phyloP scores from a whole-genome alignment of 1,284 basidiomycete genomes.

The Tilletia indica region DNA sequence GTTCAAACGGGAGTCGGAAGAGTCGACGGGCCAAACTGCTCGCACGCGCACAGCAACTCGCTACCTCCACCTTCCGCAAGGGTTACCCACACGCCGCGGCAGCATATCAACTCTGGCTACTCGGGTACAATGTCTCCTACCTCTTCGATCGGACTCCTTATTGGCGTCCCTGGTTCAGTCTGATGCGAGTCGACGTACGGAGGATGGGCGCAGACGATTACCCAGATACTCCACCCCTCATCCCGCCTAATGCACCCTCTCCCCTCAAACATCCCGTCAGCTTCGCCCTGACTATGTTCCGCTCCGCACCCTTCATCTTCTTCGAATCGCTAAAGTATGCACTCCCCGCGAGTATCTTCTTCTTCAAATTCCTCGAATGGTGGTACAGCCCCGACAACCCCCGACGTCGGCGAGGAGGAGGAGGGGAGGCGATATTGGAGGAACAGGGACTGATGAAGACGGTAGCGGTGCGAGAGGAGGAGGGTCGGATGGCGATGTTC shows the following conservation, averaged over 20 bases:
- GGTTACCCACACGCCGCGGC: constrained; percentile 80
- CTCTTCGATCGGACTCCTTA: constrained; percentile 82
- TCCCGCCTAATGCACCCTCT: constrained; percentile 35
- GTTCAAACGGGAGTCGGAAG: too few species aligned
- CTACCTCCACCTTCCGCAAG: constrained; percentile 62
- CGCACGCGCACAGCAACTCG: constrained; percentile 27
- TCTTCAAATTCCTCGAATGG: constrained; percentile 97
- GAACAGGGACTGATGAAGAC: constrained; percentile 21
- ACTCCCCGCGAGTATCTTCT: constrained; percentile 88
- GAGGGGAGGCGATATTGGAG: constrained; percentile 62
- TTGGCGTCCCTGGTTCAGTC: constrained; percentile 86
- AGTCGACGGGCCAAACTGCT: constrained; percentile 3
- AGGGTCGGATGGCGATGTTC: not conserved
- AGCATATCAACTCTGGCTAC: constrained; percentile 74
- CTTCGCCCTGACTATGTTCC: constrained; percentile 28
- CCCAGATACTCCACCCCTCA: constrained; percentile 20
- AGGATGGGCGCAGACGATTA: constrained; percentile 73
- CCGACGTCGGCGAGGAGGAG: constrained; percentile 56
- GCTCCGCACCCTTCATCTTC: constrained; percentile 31
- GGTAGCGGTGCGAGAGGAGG: not conserved
- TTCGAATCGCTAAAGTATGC: constrained; percentile 67
- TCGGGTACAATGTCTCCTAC: constrained; percentile 79
- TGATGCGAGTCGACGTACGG: constrained; percentile 78
- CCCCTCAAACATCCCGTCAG: constrained; percentile 30
- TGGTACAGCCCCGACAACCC: constrained; percentile 97